Evolutionary conservation across 371 early-diverging fungal genomes (phyloP), one percentile per base, ranked within the genome.

Genomic region (Lichtheimia ramosa): DNA sequence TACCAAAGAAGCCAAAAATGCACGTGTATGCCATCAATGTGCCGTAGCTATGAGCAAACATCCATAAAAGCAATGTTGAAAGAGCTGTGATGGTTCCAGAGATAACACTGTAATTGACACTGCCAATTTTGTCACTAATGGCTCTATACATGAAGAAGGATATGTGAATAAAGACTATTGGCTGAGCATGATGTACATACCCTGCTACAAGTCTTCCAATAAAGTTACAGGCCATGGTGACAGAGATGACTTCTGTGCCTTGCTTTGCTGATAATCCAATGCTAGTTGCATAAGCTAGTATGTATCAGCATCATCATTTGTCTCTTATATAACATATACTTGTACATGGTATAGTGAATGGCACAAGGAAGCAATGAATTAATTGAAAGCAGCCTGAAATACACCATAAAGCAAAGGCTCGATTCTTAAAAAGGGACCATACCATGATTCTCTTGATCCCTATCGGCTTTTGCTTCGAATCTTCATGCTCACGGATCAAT

Each of bases 131-230:
- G 21, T 58, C 59, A 21, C 43, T 42, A 10, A 34, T 27, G 16
- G 15, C 18, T 23, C 53, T 52, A 49, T 13, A 20, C 25, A 20
- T 49, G 21, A n/a, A 13, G 1, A 48, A 48, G 48, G 24, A 49
- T 54, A 5, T 3, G 25, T 25, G n/a, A n/a, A n/a, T n/a, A n/a
- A n/a, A n/a, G n/a, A n/a, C n/a, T n/a, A n/a, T n/a, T n/a, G n/a
- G n/a, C n/a, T n/a, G n/a, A n/a, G n/a, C n/a, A n/a, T n/a, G n/a
- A n/a, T n/a, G n/a, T n/a, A n/a, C 27, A 4, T 58, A 61, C 61
- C 77, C 77, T 18, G 66, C 69, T 2, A 64, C 12, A 16, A 82
- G 58, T 25, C 85, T 79, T 13, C 83, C 85, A 16, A 81, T 28
- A 6, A 76, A 79, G 20, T 77, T 83, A 16, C 69, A 70, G 6